Base-by-base conservation (phyloP, 805 yeast genomes). In the Candida coleopterorum region DNA sequence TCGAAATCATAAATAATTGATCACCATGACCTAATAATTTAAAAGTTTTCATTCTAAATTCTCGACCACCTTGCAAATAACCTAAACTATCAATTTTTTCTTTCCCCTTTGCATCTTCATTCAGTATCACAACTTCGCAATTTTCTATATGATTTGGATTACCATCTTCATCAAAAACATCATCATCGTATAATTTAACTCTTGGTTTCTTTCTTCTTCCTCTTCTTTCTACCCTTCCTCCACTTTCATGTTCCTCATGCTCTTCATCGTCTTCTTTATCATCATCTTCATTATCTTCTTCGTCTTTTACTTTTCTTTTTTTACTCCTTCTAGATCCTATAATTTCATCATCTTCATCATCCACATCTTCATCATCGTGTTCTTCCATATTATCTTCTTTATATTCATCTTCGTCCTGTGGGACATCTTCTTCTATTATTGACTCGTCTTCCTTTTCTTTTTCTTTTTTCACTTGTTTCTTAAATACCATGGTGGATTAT, bases 1-100 rank as follows among this genome's bases (percentile, higher is more conserved):
- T 89, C 2, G 95, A 81, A 32, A 93, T 75, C 95, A 90, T 89
- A 58, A 77, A 93, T 40, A 80, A 68, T 45, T 80, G 71, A 15
- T 78, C 75, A 7, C 95, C 96, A 38, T 77, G 68, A 4, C 77
- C 80, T 28, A 65, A 53, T 7, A 83, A 67, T 5, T 79, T 79
- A 58, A 85, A 85, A 0, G 83, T 74, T 42, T 81, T 74, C 38
- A 81, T 78, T 41, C 89, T 70, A 63, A 75, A 90, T 50, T 77
- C 75, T 45, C 97, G 74, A 12, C 78, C 89, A 4, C 84, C 95
- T 29, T 59, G 54, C 41, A 90, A 64, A 32, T 71, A 69, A 20
- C 97, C 97, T 41, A 71, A 53, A 27, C 55, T 67, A 46, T 77
- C 79, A 25, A 90, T 75, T 56, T 90, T 90, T 7, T 58, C 69